A percentile compares a stretch with the other conserved stretches of the same genome.
These are phyloP conservation scores for Cystoderma amianthinum DNA, from an alignment of 768 basidiomycete species.

Conservation along the genomic window DNA sequence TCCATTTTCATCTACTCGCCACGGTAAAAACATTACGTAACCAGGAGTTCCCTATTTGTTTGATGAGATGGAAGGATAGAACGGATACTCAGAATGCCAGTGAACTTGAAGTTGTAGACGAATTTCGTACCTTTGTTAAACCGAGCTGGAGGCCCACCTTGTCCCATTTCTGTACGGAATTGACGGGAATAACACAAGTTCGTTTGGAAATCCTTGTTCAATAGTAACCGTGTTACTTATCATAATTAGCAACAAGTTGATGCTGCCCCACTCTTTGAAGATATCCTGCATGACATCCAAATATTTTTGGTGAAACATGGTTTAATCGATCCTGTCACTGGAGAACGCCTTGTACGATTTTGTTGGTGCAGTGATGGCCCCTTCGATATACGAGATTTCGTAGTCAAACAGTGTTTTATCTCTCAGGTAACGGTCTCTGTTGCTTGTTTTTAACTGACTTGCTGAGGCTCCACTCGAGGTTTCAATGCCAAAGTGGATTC, in stretches of 20 bases:
- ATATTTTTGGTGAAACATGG: conserved; percentile 66
- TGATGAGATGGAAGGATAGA: conserved; percentile 77
- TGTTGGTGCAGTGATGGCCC: conserved; percentile 86
- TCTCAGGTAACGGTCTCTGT: conserved; percentile 36
- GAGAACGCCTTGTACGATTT: conserved; percentile 52
- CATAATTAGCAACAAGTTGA: conserved; percentile 74
- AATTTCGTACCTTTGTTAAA: conserved; percentile 83
- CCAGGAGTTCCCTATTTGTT: conserved; percentile 91
- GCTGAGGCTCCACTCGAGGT: conserved; percentile 28
- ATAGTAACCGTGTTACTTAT: too few relatives aligned
- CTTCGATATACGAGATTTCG: conserved; percentile 77
- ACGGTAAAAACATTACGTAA: conserved; percentile 2
- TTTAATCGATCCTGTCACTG: conserved; percentile 55
- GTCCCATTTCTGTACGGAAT: conserved; percentile 73
- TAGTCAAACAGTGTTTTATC: conserved; percentile 87
- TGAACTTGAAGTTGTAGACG: conserved; percentile 62
- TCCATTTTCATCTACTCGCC: not conserved
- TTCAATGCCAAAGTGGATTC: conserved; percentile 66
- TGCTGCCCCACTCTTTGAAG: conserved; percentile 65
- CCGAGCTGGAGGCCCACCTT: conserved; percentile 84
- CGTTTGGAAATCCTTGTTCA: conserved; percentile 11
- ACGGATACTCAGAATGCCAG: conserved; percentile 41
- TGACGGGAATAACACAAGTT: conserved; percentile 94
- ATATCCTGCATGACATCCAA: conserved; percentile 56
- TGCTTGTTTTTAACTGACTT: conserved; percentile 2